A percentile compares a stretch with the other conserved stretches of the same genome.
These are phyloP conservation scores for Aureobasidium subglaciale DNA, from an alignment of 2,329 filamentous ascomycete species.

Conservation along the genomic window DNA sequence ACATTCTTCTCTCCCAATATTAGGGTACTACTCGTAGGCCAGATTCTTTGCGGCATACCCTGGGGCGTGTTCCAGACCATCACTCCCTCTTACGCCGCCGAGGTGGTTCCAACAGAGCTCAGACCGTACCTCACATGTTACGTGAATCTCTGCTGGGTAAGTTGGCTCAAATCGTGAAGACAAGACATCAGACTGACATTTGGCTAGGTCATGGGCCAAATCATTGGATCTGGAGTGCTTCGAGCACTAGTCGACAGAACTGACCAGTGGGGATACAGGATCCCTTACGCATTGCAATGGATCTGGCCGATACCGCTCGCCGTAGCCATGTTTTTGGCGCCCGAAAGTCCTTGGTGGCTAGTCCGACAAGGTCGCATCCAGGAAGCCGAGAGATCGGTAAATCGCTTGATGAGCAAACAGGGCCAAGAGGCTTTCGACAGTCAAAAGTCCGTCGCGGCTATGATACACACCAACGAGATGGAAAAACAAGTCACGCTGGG, in stretches of 20 bases:
- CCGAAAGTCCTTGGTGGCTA: conserved; percentile 34
- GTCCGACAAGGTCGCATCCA: conserved; percentile 30
- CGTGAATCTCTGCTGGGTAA: conserved; percentile 56
- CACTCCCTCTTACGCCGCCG: conserved; percentile 57
- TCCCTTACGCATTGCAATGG: conserved; percentile 39
- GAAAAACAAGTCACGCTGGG: conserved; percentile 46
- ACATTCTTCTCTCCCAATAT: conserved; percentile 17
- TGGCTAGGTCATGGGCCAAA: conserved; percentile 45
- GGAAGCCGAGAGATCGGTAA: conserved; percentile 29
- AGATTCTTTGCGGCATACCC: conserved; percentile 34
- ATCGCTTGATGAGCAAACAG: conserved; percentile 22
- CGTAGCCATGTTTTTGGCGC: conserved; percentile 24
- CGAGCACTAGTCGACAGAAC: conserved; percentile 21
- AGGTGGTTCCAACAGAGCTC: conserved; percentile 53
- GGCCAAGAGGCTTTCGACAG: conserved; percentile 21
- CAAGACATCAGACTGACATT: neutral
- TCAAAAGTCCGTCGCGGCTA: conserved; percentile 31
- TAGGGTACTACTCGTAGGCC: conserved; percentile 27
- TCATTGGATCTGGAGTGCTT: conserved; percentile 39
- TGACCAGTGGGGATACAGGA: conserved; percentile 31
- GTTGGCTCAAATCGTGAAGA: neutral
- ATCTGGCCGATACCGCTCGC: conserved; percentile 31
- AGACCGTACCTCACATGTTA: conserved; percentile 53
- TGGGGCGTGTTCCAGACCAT: conserved; percentile 27
- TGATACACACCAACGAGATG: conserved; percentile 40